Evolutionary conservation across 208 protist genomes (phyloP).

Genomic region (Leishmania guyanensis): DNA sequence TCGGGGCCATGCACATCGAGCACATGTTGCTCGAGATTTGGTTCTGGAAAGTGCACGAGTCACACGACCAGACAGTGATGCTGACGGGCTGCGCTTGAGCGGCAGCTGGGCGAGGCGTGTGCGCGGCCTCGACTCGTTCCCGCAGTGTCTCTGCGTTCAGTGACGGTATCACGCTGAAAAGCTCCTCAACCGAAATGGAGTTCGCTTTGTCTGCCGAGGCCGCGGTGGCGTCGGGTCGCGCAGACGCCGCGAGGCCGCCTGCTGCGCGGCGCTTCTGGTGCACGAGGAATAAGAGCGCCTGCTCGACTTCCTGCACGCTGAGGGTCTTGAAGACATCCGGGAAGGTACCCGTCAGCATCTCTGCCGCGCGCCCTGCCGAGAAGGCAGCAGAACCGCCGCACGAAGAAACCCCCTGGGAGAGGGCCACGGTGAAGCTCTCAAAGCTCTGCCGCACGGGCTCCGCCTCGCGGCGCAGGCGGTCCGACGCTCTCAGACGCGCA

Average conservation of each 20-base stretch:
- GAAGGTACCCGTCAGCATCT: conserved; percentile 35
- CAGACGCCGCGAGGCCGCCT: neutral
- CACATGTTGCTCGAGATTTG: conserved; percentile 28
- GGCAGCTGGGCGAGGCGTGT: neutral
- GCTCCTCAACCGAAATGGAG: conserved; percentile 21
- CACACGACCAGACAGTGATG: conserved; percentile 42
- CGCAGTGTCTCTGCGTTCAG: conserved; percentile 30
- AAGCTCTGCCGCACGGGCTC: conserved; percentile 30
- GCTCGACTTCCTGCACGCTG: conserved; percentile 34
- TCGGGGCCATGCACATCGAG: conserved; percentile 39
- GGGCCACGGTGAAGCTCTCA: conserved; percentile 35
- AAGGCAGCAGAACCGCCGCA: conserved; percentile 6
- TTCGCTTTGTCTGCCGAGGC: neutral
- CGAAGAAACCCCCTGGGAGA: conserved; percentile 23
- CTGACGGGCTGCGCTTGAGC: neutral
- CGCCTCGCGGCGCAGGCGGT: conserved; percentile 26
- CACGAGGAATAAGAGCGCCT: conserved; percentile 33
- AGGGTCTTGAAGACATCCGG: conserved; percentile 33
- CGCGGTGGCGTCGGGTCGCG: neutral
- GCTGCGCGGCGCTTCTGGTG: conserved; percentile 9
- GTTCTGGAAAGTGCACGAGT: conserved; percentile 57
- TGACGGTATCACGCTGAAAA: conserved; percentile 24
- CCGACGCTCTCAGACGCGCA: conserved; percentile 22
- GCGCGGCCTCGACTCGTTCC: conserved; percentile 15
- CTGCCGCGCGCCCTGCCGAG: conserved; percentile 22